Percentiles rank a stretch among this genome's conserved stretches.
phyloP scores from a whole-genome alignment of 805 yeast genomes.

The Pichia thaimueangensis region DNA sequence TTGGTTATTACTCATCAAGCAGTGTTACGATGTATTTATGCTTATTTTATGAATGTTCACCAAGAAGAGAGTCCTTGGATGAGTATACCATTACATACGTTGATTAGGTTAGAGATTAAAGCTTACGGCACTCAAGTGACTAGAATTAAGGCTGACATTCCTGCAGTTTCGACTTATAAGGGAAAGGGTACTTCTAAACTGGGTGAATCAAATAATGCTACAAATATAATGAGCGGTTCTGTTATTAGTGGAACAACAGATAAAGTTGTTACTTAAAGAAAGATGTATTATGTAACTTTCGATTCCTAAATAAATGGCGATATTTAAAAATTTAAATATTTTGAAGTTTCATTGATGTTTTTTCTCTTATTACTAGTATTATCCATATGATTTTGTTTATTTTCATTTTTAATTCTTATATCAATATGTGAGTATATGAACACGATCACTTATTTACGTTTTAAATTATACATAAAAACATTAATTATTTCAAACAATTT shows the following conservation, averaged over 20 bases:
- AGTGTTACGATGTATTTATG: slow-evolving; percentile 90
- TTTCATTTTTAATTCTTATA: too few species aligned
- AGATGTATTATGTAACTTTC: neutral
- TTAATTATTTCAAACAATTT: too few species aligned
- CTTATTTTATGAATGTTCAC: slow-evolving; percentile 97
- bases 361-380: neutral
- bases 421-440: too few species aligned
- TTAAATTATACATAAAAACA: too few species aligned
- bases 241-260: slow-evolving; percentile 33
- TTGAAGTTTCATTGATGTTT: too few species aligned
- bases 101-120: slow-evolving; percentile 90
- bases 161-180: slow-evolving; percentile 95
- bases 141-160: slow-evolving; percentile 89
- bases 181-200: slow-evolving; percentile 81
- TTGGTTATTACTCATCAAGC: slow-evolving; percentile 97
- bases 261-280: slow-evolving; percentile 8
- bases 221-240: slow-evolving; percentile 42
- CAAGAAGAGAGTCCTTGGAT: slow-evolving; percentile 98
- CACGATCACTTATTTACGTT: too few species aligned
- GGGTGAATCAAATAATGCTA: slow-evolving; percentile 41
- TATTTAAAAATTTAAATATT: too few species aligned
- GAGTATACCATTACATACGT: slow-evolving; percentile 94
- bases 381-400: too few species aligned
- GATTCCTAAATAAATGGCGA: too few species aligned
- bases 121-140: slow-evolving; percentile 88